Evolutionary conservation across 345 rosid species (phyloP), one percentile per base, ranked within the genome.

Genomic region (Draba incana): DNA sequence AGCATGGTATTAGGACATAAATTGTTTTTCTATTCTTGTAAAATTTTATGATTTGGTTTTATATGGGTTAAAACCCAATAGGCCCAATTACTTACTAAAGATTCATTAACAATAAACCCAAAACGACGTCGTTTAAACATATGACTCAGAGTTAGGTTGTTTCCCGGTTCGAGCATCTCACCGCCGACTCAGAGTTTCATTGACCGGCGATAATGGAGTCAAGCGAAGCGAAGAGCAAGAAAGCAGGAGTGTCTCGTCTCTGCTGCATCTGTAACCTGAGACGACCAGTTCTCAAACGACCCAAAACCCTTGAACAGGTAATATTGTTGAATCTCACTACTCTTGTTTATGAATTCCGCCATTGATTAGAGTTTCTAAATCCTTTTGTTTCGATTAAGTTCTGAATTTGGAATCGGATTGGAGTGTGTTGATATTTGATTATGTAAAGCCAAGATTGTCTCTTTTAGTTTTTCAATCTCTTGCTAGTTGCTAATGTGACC

Each of bases 271-370:
- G 96, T 60, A 75, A 79, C 69, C 79, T 77, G 45, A 77, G 81
- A 65, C 80, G 79, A 30, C 84, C 96, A n/a, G 91, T 85, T 25
- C 92, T 91, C 59, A 91, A 86, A 63, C 77, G 96, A 78, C 97
- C 96, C 56, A 91, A 86, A 85, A 88, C 93, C 76, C 83, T 88
- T 65, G 86, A 88, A 49, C 96, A 85, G 86, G 97, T 90, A 73
- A 45, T 44, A 15, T 25, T 8, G 8, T 35, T 1, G 35, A 15
- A 65, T 12, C 16, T 23, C 12, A 47, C 51, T 44, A 6, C 12
- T 45, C 31, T 15, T 15, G 38, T 45, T 35, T 31, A 30, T 31
- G 60, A 43, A n/a, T 43, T 43, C 13, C 5, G 8, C 8, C 15
- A 43, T n/a, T 43, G 47, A n/a, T n/a, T 43, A 2, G 2, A 4